Evolutionary conservation across 2,329 filamentous ascomycete species (phyloP).

Genomic region (Thielaviopsis euricoi): DNA sequence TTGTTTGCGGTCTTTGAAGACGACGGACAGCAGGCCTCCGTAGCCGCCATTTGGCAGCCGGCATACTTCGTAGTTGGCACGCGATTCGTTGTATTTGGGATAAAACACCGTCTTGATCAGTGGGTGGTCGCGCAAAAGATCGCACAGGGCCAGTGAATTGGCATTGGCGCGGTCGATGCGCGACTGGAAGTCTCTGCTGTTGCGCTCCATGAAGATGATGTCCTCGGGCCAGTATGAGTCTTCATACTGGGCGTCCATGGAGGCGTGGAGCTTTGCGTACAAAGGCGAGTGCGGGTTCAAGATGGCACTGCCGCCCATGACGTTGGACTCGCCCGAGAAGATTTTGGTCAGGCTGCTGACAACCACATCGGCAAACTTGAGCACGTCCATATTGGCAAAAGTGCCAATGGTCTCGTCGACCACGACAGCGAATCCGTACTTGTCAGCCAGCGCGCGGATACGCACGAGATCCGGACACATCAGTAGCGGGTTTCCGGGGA

Average conservation of each 20-base stretch:
- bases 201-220: slow-evolving; percentile 84
- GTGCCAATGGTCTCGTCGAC: slow-evolving; percentile 95
- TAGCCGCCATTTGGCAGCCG: slow-evolving; percentile 64
- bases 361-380: slow-evolving; percentile 77
- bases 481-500: slow-evolving; percentile 81
- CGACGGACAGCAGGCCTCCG: slow-evolving; percentile 74
- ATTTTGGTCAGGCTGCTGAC: slow-evolving; percentile 94
- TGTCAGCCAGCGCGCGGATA: slow-evolving; percentile 64
- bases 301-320: slow-evolving; percentile 76
- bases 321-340: slow-evolving; percentile 93
- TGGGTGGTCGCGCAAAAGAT: slow-evolving; percentile 44
- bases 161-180: slow-evolving; percentile 71
- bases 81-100: slow-evolving; percentile 60
- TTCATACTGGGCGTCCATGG: slow-evolving; percentile 53
- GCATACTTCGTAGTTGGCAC: slow-evolving; percentile 61
- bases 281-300: slow-evolving; percentile 50
- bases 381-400: slow-evolving; percentile 86
- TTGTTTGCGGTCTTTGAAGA: slow-evolving; percentile 53
- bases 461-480: slow-evolving; percentile 68
- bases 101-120: slow-evolving; percentile 70
- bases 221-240: slow-evolving; percentile 93
- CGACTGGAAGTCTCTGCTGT: slow-evolving; percentile 77
- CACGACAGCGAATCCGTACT: slow-evolving; percentile 76
- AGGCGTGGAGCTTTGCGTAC: slow-evolving; percentile 51
- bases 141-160: slow-evolving; percentile 72